A percentile compares a stretch with the other conserved stretches of the same genome.
Evolutionary conservation across 1,139 yeast species (phyloP).

Genomic region (Yamadazyma trypodendri): DNA sequence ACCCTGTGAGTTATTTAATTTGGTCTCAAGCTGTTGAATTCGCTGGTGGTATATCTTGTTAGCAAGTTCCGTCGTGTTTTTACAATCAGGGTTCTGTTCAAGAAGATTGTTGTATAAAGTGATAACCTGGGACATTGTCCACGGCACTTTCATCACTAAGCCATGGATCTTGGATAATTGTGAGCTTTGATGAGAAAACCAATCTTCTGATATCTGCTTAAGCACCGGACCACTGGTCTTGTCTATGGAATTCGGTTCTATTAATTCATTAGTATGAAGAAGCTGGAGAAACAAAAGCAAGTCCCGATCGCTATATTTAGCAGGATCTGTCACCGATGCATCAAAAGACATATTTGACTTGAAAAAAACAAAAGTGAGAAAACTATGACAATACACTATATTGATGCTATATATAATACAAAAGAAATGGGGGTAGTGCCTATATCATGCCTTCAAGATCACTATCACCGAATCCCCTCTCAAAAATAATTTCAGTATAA

Average conservation of each 20-base stretch:
- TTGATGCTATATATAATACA: conserved; percentile 1
- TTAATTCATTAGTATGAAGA: conserved; percentile 22
- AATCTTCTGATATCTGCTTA: conserved; percentile 16
- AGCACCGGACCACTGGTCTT: conserved; percentile 12
- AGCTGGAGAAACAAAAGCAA: conserved; percentile 24
- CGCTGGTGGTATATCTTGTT: conserved; percentile 21
- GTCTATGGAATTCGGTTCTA: conserved; percentile 18
- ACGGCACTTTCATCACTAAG: conserved; percentile 13
- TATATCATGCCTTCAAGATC: conserved; percentile 54
- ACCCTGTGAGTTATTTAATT: conserved; percentile 12
- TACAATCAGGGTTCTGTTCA: conserved; percentile 17
- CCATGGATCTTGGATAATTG: conserved; percentile 18
- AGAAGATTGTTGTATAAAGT: conserved; percentile 20
- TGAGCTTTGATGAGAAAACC: conserved; percentile 24
- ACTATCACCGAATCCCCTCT: conserved; percentile 96
- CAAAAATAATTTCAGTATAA: conserved; percentile 82
- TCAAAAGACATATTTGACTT: background rate
- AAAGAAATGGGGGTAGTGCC: background rate
- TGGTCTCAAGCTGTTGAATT: conserved; percentile 18
- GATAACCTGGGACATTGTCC: conserved; percentile 16
- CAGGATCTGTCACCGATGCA: conserved; percentile 9
- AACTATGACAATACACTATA: background rate
- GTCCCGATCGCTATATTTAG: conserved; percentile 18
- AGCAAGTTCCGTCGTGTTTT: conserved; percentile 27
- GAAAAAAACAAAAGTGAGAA: background rate